Percentiles rank a stretch among this genome's conserved stretches.
phyloP scores from a whole-genome alignment of 164 flowering plant species.

The Liriodendron chinense region DNA sequence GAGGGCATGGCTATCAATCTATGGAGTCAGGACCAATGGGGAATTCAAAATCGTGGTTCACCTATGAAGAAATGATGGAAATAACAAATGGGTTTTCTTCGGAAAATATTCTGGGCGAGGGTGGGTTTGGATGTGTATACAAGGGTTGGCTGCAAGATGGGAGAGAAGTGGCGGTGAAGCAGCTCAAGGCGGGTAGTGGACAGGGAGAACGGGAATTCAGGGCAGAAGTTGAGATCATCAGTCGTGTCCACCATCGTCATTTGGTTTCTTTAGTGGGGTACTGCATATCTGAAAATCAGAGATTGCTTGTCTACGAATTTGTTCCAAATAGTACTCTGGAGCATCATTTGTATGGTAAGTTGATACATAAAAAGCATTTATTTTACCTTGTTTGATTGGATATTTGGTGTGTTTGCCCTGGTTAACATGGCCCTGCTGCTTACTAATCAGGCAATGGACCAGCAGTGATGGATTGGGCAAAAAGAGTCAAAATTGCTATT shows the following conservation, averaged over 20 bases:
- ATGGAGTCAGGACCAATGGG: constrained; percentile 26
- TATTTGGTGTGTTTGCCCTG: not conserved
- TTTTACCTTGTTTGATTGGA: constrained; percentile 2
- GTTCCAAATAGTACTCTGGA: constrained; percentile 59
- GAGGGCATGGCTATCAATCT: constrained; percentile 16
- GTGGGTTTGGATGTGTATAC: constrained; percentile 67
- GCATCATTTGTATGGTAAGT: constrained; percentile 58
- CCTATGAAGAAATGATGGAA: constrained; percentile 52
- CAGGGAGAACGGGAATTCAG: constrained; percentile 64
- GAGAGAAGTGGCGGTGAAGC: constrained; percentile 56
- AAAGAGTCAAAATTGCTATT: constrained; percentile 59
- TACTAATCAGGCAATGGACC: constrained; percentile 41
- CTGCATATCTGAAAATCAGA: constrained; percentile 45
- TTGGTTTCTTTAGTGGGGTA: constrained; percentile 70
- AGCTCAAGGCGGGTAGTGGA: constrained; percentile 58
- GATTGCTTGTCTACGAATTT: constrained; percentile 61
- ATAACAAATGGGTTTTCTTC: constrained; percentile 47
- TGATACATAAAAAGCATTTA: not conserved
- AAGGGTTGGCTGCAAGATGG: constrained; percentile 49
- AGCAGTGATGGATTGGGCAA: constrained; percentile 64
- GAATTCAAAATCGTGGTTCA: constrained; percentile 30
- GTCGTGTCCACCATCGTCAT: constrained; percentile 69
- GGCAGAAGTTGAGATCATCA: constrained; percentile 71
- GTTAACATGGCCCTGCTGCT: not conserved
- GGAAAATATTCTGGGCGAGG: constrained; percentile 50